Percentiles rank a stretch among this genome's conserved stretches.
phyloP scores from a whole-genome alignment of 1,139 yeast genomes.

The Sporopachydermia cereana region DNA sequence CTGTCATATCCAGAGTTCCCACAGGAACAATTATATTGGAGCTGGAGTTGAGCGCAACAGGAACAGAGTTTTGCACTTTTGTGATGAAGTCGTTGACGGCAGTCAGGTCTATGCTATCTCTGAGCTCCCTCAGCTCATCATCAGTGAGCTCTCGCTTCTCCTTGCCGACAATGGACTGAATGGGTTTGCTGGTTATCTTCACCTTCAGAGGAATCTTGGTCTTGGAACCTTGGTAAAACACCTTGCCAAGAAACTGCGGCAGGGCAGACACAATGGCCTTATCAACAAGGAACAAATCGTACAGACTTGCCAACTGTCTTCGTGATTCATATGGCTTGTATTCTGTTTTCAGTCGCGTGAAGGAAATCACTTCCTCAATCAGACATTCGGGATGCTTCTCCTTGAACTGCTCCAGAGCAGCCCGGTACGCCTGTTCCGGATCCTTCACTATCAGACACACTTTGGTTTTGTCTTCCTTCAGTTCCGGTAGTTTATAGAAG shows the following conservation, averaged over 20 bases:
- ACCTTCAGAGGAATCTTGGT: slow-evolving; percentile 2
- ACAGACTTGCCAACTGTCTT: slow-evolving; percentile 47
- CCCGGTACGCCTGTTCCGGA: background rate
- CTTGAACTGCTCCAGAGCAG: background rate
- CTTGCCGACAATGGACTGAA: slow-evolving; percentile 2
- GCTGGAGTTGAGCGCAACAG: background rate
- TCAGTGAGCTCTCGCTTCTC: slow-evolving; percentile 2
- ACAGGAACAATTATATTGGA: slow-evolving; percentile 1
- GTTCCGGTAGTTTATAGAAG: slow-evolving; percentile 1
- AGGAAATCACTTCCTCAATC: slow-evolving; percentile 3
- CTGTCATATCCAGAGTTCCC: background rate
- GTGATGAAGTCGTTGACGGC: background rate
- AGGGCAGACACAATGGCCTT: slow-evolving; percentile 3
- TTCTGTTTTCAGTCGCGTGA: slow-evolving; percentile 38
- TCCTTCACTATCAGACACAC: slow-evolving; percentile 3
- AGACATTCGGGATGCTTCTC: background rate
- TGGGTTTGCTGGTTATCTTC: slow-evolving; percentile 1
- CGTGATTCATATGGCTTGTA: slow-evolving; percentile 61
- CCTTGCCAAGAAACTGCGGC: slow-evolving; percentile 3
- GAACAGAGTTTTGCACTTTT: background rate
- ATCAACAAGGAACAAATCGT: slow-evolving; percentile 14
- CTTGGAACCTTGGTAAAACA: slow-evolving; percentile 5
- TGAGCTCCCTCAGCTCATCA: background rate
- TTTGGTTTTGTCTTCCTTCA: background rate
- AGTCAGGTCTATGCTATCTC: background rate